A percentile compares a stretch with the other conserved stretches of the same genome.
Evolutionary conservation across 2,329 filamentous ascomycete genomes (phyloP).

Genomic region (Fusarium buxicola): DNA sequence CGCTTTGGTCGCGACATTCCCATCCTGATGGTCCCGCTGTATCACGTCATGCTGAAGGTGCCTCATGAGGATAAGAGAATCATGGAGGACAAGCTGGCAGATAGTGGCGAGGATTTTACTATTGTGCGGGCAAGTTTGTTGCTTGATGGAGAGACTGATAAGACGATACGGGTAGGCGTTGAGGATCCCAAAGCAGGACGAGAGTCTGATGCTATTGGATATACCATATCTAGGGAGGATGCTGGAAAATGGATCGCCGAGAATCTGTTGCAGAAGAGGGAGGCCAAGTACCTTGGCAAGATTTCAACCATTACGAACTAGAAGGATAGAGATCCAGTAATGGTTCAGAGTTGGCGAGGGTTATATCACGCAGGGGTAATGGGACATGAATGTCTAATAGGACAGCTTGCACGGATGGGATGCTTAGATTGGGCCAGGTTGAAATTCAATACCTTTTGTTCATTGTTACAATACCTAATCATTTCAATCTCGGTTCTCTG

Average conservation of each 20-base stretch:
- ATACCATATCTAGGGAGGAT: conserved; percentile 60
- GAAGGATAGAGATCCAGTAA: no score
- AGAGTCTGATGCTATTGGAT: conserved; percentile 57
- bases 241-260: conserved; percentile 61
- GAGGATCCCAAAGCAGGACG: conserved; percentile 51
- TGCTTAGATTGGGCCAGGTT: no score
- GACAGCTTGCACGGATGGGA: no score
- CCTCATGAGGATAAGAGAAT: conserved; percentile 61
- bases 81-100: conserved; percentile 55
- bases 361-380: no score
- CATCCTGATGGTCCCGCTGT: conserved; percentile 56
- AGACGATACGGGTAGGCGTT: conserved; percentile 52
- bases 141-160: conserved; percentile 44
- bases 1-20: conserved; percentile 56
- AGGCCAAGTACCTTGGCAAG: conserved; percentile 50
- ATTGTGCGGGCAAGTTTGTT: conserved; percentile 55
- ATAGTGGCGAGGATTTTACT: conserved; percentile 50
- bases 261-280: conserved; percentile 48
- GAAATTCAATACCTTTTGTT: no score
- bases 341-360: no score
- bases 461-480: no score
- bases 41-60: conserved; percentile 53
- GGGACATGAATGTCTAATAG: no score
- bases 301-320: conserved; percentile 49
- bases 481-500: no score